Base-by-base conservation (phyloP, 805 yeast species). In the Suhomyces xylopsoci region DNA sequence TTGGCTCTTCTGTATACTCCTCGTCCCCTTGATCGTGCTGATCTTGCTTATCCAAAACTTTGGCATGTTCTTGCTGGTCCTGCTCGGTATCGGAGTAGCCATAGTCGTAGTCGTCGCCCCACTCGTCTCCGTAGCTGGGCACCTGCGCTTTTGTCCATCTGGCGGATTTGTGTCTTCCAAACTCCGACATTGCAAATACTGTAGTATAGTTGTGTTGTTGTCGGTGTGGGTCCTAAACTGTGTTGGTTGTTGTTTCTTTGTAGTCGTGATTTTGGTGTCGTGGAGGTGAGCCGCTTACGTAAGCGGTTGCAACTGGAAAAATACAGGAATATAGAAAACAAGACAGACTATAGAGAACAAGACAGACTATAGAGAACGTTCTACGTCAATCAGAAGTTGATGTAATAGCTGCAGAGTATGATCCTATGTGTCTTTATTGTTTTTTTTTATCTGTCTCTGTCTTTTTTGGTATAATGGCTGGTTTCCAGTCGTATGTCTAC, bases 141-240 rank as follows among this genome's bases (percentile, higher is more conserved):
- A 69, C 71, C n/a, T 69, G 58, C 6, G 79, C 73, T 50, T 69
- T 70, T 9, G 68, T 77, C 79, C 79, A 75, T 48, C 80, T 62
- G 6, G 77, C 66, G 36, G 78, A 74, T 46, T 67, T 68, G 51
- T 74, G 79, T 60, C 80, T 68, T 26, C 69, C 77, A 55, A 75
- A 71, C 47, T 73, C 78, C 2, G 63, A 53, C 69, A 66, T 26
- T 12, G 8, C 28, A 9, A 2, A 26, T 9, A 8, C 28, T 26
- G 6, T 7, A 9, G 28, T 26, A 26, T 22, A 22, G 5, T 4
- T 22, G 7, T 22, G 25, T 5, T 22, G 2, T 22, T 4, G 25
- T 22, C 25, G 25, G 7, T 22, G 7, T 22, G 25, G 25, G 25
- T 22, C 25, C 2, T 5, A 22, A 6, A 1, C 25, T 22, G 25